phyloP scores from a whole-genome alignment of 2,329 filamentous ascomycete species.

The Penicillium sp. region DNA sequence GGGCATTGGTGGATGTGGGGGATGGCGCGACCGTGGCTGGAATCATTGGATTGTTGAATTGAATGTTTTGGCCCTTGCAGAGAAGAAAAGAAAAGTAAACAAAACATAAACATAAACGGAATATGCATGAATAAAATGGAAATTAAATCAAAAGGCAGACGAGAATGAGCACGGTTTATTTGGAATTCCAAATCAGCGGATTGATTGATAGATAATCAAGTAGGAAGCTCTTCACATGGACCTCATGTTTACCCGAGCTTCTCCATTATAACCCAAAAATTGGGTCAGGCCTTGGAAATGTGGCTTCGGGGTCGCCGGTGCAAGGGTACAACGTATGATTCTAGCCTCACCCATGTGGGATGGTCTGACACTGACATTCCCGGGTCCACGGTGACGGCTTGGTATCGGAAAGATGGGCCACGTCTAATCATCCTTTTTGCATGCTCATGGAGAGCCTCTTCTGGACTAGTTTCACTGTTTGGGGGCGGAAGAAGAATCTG shows the following conservation, averaged over 20 bases:
- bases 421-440: conserved; percentile 12
- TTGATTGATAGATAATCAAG: background rate
- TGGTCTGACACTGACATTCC: conserved; percentile 2
- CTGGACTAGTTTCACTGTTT: background rate
- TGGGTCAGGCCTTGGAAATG: conserved; percentile 3
- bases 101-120: background rate
- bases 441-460: background rate
- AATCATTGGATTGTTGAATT: background rate
- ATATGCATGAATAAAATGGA: background rate
- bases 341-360: background rate
- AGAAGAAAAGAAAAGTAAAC: background rate
- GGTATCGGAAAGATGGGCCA: background rate
- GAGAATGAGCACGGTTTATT: background rate
- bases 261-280: background rate
- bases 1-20: background rate
- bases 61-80: background rate
- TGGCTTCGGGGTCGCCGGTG: conserved; percentile 14
- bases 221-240: background rate
- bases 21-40: background rate
- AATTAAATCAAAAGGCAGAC: too few relatives aligned
- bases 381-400: conserved; percentile 13
- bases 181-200: background rate
- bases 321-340: background rate
- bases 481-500: background rate
- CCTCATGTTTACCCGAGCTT: background rate